Percentiles rank a stretch among this genome's conserved stretches.
These are phyloP conservation scores for Ulota crispa DNA, from an alignment of 225 moss, liverwort and hornwort species.

Conservation along the genomic window DNA sequence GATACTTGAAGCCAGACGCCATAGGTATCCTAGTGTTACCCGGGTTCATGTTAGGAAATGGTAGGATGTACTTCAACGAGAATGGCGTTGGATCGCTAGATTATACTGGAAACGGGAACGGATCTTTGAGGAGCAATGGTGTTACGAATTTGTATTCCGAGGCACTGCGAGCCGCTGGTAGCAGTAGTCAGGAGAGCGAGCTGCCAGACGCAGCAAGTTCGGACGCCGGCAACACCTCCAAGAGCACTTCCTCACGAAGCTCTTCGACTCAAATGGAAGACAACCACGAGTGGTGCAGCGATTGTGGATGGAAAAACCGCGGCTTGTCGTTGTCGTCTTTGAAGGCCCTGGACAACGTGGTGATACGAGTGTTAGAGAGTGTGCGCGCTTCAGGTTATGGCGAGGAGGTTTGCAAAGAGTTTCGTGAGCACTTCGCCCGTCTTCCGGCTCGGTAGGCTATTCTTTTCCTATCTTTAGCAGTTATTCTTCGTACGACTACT, in stretches of 20 bases:
- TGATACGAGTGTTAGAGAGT: conserved; percentile 80
- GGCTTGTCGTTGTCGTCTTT: conserved; percentile 46
- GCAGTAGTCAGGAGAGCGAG: conserved; percentile 20
- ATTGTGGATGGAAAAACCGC: conserved; percentile 36
- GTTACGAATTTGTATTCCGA: conserved; percentile 25
- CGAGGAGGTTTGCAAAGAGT: conserved; percentile 80
- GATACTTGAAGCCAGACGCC: conserved; percentile 5
- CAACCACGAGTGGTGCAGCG: conserved; percentile 38
- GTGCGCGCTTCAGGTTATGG: conserved; percentile 77
- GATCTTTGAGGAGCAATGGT: conserved; percentile 44
- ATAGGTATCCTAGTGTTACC: conserved; percentile 46
- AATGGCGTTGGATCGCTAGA: conserved; percentile 49
- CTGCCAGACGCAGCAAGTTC: conserved; percentile 24
- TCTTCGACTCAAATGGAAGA: conserved; percentile 41
- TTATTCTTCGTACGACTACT: conserved; percentile 6
- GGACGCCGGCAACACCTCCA: conserved; percentile 19
- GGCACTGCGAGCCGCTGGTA: conserved; percentile 24
- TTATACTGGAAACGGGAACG: conserved; percentile 35
- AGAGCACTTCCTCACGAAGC: conserved; percentile 39
- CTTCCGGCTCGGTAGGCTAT: conserved; percentile 70
- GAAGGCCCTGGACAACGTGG: conserved; percentile 63
- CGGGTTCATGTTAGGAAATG: conserved; percentile 38
- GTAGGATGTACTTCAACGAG: conserved; percentile 44
- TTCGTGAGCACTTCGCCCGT: conserved; percentile 79
- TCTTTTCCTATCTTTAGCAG: background rate